Evolutionary conservation across 805 yeast species (phyloP), one percentile per base, ranked within the genome.

Genomic region (Barnettozyma siamensis): DNA sequence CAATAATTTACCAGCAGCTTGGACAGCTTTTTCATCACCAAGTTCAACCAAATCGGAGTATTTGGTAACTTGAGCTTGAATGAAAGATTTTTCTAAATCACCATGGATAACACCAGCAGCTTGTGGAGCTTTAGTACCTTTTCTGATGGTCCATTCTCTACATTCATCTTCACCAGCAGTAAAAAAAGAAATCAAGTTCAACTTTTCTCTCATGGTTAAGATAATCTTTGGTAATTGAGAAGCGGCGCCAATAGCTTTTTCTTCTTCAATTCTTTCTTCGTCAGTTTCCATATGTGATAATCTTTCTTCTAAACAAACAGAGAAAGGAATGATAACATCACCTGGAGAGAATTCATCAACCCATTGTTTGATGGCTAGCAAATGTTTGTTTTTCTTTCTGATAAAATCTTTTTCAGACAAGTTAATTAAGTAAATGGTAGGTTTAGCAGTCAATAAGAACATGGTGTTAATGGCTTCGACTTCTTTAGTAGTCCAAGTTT

Each of bases 41-140:
- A 67, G 67, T 65, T 84, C 91, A 38, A 80, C 64, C 47, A 89
- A 67, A 59, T 88, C 97, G 19, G 73, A 75, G 69, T 78, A 93
- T 58, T 88, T 89, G 59, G 88, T 88, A 50, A 93, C 84, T 64
- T 88, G 88, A 34, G 98, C 99, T 55, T 88, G 79, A 57, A 93
- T 88, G 63, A 93, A 93, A 18, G 98, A 91, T 64, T 83, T 86
- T 76, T 87, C 89, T 63, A 91, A 77, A 68, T 91, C 99, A 31
- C 89, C 85, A 66, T 93, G 99, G 57, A 91, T 91, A 34, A 93
- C 95, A 63, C 97, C 98, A 18, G 99, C 99, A 34, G 99, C 98
- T 59, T 85, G 88, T n/a, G 99, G 99, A 40, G 97, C 97, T 55
- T 86, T 82, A 35, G 91, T 84, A 54, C 94, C 94, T 53, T 73